Evolutionary conservation across 441 rosid species (phyloP), one percentile per base, ranked within the genome.

Genomic region (Bruguiera hainesii): DNA sequence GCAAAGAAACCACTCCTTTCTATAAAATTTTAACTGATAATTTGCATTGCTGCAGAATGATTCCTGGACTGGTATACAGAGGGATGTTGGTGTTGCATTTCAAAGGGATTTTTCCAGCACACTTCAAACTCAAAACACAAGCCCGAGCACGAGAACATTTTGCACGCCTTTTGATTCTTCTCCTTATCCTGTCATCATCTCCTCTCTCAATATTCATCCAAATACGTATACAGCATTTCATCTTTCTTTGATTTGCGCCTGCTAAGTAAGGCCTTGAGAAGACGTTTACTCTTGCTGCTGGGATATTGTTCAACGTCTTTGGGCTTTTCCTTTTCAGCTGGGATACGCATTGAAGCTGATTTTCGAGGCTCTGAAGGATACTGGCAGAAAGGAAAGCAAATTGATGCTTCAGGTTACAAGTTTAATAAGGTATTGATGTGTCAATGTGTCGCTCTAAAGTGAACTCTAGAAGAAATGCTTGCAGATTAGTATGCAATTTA

Each of bases 211-310:
- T 91, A 94, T 78, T 89, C 98, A 74, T 94, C 98, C 83, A 94
- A 78, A 74, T 91, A 94, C 55, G 91, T 87, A 79, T 91, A 91
- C 25, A 91, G 77, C 85, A 75, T 84, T 16, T 91, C 97, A 37
- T 94, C 98, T 80, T 89, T 91, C 89, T 85, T 94, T 16, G 93
- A 85, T 79, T 94, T 94, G 69, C 97, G 96, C 57, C 97, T 85
- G 71, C 93, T 88, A 56, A 94, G 96, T 74, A 94, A 79, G 25
- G 98, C 88, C 78, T 89, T 89, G 58, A 91, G 96, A 31, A 94
- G 87, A 20, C 92, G 86, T 73, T 94, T 94, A 64, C 97, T 87
- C 79, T 91, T 94, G 81, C 96, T 91, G 8, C 96, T 91, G 8
- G 91, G 96, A 65, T 73, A 61, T 30, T 83, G 93, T 65, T 89